Conservation (phyloP, 2,329 filamentous ascomycete species). For the Ophiostoma populinum region DNA sequence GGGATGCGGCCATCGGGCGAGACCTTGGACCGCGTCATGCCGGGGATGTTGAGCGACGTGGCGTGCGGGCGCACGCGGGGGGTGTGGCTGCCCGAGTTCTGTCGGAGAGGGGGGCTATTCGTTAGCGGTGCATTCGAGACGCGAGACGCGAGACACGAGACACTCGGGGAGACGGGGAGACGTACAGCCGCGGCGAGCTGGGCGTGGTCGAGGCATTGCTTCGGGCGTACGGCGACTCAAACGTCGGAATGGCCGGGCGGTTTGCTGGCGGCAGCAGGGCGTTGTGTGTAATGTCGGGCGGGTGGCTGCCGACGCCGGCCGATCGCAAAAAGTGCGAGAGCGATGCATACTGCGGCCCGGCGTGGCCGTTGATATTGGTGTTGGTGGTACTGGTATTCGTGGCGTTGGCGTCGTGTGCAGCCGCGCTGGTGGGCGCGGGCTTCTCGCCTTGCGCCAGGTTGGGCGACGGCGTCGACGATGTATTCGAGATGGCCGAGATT, state of each 20-base stretch:
- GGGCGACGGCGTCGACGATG: slow-evolving; percentile 16
- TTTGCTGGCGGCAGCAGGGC: slow-evolving; percentile 15
- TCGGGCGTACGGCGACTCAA: slow-evolving; percentile 37
- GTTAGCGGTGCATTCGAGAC: slow-evolving; percentile 4
- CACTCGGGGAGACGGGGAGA: slow-evolving; percentile 5
- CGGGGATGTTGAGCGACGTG: slow-evolving; percentile 91
- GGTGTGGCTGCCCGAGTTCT: slow-evolving; percentile 60
- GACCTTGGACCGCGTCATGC: slow-evolving; percentile 85
- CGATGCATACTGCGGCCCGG: too few relatives aligned
- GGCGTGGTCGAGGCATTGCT: slow-evolving; percentile 42
- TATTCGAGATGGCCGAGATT: slow-evolving; percentile 11
- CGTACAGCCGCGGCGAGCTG: slow-evolving; percentile 41
- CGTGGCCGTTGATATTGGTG: too few relatives aligned
- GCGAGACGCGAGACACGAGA: not conserved
- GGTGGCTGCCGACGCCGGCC: too few relatives aligned
- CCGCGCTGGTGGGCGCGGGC: slow-evolving; percentile 14
- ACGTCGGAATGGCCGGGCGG: slow-evolving; percentile 17
- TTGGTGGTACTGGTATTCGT: too few relatives aligned
- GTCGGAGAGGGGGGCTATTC: slow-evolving; percentile 46
- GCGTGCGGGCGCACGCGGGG: slow-evolving; percentile 67
- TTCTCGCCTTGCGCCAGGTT: slow-evolving; percentile 8
- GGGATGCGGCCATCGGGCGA: slow-evolving; percentile 93
- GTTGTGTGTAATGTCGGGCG: slow-evolving; percentile 21
- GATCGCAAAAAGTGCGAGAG: too few relatives aligned
- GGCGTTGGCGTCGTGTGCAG: too few relatives aligned